Conservation (phyloP, 768 basidiomycete genomes). For the Lactifluus echinatus region DNA sequence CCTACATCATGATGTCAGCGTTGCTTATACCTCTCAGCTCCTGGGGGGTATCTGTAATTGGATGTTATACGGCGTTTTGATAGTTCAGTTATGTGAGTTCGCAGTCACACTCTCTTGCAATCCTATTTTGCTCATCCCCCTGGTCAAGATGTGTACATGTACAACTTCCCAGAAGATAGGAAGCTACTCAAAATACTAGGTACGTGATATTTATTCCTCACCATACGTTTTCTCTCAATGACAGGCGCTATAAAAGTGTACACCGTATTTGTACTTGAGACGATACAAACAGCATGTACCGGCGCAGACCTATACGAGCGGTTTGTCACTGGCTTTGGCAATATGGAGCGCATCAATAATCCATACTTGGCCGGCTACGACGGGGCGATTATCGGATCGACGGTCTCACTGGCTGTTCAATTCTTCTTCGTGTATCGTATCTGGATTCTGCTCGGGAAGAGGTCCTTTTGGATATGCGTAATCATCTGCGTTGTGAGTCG, state of each 20-base stretch:
- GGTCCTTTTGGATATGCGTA: too few species aligned
- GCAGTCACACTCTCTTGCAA: neutral
- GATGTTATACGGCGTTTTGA: too few species aligned
- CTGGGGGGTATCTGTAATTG: too few species aligned
- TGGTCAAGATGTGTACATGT: slow-evolving; percentile 5
- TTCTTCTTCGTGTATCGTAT: too few species aligned
- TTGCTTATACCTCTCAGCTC: too few species aligned
- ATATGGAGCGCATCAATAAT: neutral
- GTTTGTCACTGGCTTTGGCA: neutral
- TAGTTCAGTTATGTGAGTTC: too few species aligned
- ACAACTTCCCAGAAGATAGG: slow-evolving; percentile 4
- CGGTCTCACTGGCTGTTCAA: too few species aligned
- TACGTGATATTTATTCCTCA: neutral
- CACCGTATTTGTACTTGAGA: neutral
- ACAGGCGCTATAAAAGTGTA: neutral
- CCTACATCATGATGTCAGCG: too few species aligned
- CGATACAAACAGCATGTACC: neutral
- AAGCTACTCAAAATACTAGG: neutral
- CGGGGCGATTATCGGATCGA: too few species aligned
- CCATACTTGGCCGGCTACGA: neutral
- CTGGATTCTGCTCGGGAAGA: too few species aligned
- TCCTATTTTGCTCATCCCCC: neutral
- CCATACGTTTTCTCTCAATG: neutral
- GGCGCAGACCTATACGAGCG: neutral
- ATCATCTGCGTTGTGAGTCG: too few species aligned